Percentiles rank a stretch among this genome's conserved stretches.
Conservation (phyloP, 345 rosid species). For the Alliaria petiolata region DNA sequence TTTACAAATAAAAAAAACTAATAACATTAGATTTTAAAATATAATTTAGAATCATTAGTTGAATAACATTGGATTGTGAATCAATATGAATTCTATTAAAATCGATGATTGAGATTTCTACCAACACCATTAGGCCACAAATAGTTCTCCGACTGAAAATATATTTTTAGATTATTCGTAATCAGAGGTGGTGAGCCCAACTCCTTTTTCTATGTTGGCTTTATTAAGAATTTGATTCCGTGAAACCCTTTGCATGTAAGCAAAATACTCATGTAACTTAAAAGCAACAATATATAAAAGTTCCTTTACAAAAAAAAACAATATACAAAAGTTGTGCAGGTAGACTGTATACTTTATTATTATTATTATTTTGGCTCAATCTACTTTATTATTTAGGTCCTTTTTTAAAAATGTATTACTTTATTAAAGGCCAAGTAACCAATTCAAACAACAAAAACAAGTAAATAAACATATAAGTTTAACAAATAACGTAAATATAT, state of each 20-base stretch:
- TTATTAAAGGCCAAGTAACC: background rate
- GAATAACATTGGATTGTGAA: no score
- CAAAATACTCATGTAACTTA: conserved; percentile 3
- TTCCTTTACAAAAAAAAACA: no score
- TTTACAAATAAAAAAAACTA: no score
- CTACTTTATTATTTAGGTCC: background rate
- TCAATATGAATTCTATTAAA: no score
- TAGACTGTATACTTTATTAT: background rate
- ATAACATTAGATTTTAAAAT: no score
- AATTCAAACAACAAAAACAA: background rate
- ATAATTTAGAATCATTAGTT: no score
- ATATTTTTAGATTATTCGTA: no score
- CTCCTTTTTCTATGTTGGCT: background rate
- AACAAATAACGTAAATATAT: no score
- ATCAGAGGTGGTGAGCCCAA: background rate
- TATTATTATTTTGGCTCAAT: background rate
- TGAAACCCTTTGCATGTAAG: conserved; percentile 13
- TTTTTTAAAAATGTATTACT: background rate
- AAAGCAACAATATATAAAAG: conserved; percentile 11
- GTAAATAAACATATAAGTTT: background rate
- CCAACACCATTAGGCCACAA: no score
- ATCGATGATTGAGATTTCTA: no score
- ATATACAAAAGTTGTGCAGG: conserved; percentile 10
- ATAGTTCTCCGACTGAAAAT: no score
- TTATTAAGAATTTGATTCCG: conserved; percentile 4